These are phyloP conservation scores for Miscanthus sacchariflorus DNA, from an alignment of 202 grass and related monocot species.

Conservation along the genomic window DNA sequence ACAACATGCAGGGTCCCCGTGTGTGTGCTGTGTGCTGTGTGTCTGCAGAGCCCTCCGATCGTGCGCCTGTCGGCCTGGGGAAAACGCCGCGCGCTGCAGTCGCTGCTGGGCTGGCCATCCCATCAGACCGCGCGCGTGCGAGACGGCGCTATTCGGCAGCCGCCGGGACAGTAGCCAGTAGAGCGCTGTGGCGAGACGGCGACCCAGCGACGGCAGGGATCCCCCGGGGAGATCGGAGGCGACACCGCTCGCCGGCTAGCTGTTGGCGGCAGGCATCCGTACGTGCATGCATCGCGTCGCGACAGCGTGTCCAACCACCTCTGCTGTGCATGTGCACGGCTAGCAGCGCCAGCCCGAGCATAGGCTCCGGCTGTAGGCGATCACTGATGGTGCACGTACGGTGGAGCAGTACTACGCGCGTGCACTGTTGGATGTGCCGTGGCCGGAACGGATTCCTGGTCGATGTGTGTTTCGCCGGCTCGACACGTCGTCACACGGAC, in stretches of 20 bases:
- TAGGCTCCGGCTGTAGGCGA: no score
- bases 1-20: background rate
- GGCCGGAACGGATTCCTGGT: no score
- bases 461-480: no score
- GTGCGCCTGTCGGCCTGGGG: slow-evolving; percentile 31
- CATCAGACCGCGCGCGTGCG: background rate
- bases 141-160: background rate
- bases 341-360: no score
- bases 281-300: no score
- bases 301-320: background rate
- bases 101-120: background rate
- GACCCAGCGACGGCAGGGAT: background rate
- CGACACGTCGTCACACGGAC: no score
- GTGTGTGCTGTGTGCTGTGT: background rate
- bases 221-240: slow-evolving; percentile 38
- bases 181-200: slow-evolving; percentile 40
- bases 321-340: background rate
- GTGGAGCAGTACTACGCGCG: no score
- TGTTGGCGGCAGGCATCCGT: background rate
- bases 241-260: no score
- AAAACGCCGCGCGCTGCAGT: background rate
- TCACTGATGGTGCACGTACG: no score
- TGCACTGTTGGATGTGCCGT: no score
- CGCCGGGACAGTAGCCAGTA: background rate
- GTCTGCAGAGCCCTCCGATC: background rate